phyloP scores from a whole-genome alignment of 257 asterid genomes.

The Gentiana dahurica region DNA sequence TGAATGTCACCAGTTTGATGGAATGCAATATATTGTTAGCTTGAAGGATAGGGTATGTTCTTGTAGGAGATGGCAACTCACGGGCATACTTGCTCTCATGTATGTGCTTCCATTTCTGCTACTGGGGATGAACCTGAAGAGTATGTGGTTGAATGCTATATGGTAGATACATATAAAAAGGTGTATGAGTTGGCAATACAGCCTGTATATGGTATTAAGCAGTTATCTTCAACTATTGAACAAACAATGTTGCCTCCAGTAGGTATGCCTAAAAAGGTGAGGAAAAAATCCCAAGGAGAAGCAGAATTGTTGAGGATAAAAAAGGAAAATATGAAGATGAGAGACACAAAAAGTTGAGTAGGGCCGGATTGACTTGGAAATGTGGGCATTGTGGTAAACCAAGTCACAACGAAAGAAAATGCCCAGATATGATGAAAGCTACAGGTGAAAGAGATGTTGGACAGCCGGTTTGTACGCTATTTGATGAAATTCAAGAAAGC shows the following conservation, averaged over 20 bases:
- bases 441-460: too few species aligned
- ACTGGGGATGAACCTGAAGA: background rate
- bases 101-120: background rate
- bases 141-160: constrained; percentile 1
- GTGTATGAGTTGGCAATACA: background rate
- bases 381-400: too few species aligned
- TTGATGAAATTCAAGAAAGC: too few species aligned
- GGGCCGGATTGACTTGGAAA: background rate
- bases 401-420: too few species aligned
- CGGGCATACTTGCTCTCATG: background rate
- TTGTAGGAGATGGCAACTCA: constrained; percentile 9
- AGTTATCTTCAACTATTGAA: background rate
- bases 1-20: background rate
- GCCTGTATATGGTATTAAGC: background rate
- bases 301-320: background rate
- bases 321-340: background rate
- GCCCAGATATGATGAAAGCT: too few species aligned
- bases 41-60: background rate
- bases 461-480: too few species aligned
- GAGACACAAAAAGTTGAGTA: background rate
- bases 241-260: background rate
- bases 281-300: background rate
- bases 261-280: background rate
- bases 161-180: background rate
- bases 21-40: background rate